These are phyloP conservation scores for Neurospora sp. DNA, from an alignment of 495 filamentous ascomycete genomes.

Conservation along the genomic window DNA sequence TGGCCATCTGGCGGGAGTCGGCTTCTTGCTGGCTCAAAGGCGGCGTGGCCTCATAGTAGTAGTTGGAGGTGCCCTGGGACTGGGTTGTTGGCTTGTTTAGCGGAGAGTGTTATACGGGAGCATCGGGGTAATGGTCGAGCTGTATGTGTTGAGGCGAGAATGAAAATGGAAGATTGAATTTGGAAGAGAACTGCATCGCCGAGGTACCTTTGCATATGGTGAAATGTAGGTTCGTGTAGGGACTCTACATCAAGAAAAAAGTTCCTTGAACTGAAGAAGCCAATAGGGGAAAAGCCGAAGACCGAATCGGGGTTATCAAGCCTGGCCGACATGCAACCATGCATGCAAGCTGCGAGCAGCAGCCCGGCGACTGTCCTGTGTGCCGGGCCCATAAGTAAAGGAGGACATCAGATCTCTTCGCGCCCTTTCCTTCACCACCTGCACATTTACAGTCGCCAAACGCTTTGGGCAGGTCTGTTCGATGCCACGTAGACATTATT, in stretches of 20 bases:
- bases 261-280: neutral
- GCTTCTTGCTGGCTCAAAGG: slow-evolving; percentile 38
- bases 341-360: neutral
- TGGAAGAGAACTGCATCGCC: neutral
- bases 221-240: neutral
- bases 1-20: slow-evolving; percentile 39
- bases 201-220: neutral
- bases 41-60: slow-evolving; percentile 45
- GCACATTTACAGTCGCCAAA: neutral
- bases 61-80: slow-evolving; percentile 49
- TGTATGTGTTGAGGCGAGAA: neutral
- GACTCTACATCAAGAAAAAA: too few relatives aligned
- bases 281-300: neutral
- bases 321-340: neutral
- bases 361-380: neutral
- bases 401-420: neutral
- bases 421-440: neutral
- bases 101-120: slow-evolving; percentile 46
- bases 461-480: neutral
- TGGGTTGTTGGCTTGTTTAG: slow-evolving; percentile 37
- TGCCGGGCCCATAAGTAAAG: neutral
- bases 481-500: neutral
- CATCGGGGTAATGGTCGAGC: neutral
- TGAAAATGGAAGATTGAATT: neutral
- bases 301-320: neutral